phyloP scores from a whole-genome alignment of 306 rosid species.

The Dryas octopetala region DNA sequence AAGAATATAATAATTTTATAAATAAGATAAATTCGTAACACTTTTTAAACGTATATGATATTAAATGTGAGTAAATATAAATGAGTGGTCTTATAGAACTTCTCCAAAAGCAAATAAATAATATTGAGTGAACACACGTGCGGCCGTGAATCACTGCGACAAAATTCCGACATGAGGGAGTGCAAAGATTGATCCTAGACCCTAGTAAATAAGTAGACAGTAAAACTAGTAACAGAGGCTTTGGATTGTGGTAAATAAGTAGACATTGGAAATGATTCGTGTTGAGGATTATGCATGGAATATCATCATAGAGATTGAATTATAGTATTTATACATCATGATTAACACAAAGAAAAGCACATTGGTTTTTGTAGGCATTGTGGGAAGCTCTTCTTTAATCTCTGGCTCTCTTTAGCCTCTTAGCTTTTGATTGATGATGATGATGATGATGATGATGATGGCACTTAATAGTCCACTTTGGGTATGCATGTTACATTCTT shows the following conservation, averaged over 20 bases:
- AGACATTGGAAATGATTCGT: constrained; percentile 24
- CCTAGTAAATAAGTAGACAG: not conserved
- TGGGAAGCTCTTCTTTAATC: constrained; percentile 12
- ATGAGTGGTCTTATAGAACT: not conserved
- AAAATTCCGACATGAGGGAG: constrained; percentile 5
- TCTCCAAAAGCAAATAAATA: not conserved
- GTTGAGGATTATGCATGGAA: constrained; percentile 13
- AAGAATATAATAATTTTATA: no score
- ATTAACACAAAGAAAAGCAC: not conserved
- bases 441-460: constrained; percentile 18
- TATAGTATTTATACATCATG: not conserved
- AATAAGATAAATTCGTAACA: no score
- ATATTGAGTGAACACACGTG: not conserved
- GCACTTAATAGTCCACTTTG: constrained; percentile 23
- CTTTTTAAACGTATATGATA: no score
- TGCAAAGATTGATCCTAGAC: not conserved
- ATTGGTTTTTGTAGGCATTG: constrained; percentile 10
- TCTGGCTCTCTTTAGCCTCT: not conserved
- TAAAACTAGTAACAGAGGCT: not conserved
- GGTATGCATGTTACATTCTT: constrained; percentile 4
- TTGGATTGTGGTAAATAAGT: not conserved
- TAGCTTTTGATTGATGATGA: constrained; percentile 16
- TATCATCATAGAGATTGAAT: constrained; percentile 1
- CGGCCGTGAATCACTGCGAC: constrained; percentile 27
- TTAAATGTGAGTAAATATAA: not conserved